Percentiles rank a stretch among this genome's conserved stretches.
phyloP scores from a whole-genome alignment of 306 rosid genomes.

The Mimosa pudica region DNA sequence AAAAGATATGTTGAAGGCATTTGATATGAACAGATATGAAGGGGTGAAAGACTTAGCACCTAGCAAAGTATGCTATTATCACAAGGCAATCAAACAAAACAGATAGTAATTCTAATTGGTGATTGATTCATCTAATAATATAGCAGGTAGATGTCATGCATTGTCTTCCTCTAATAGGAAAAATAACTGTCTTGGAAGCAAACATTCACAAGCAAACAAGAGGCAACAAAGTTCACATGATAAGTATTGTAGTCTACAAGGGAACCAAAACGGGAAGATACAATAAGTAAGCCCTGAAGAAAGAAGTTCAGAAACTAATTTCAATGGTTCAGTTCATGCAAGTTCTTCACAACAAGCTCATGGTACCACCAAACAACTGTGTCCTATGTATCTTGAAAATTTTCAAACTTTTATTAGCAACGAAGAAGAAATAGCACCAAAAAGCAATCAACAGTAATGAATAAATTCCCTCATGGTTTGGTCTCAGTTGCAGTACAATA shows the following conservation, averaged over 20 bases:
- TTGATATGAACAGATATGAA: neutral
- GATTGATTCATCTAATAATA: constrained; percentile 8
- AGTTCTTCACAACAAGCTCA: neutral
- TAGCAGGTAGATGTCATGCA: neutral
- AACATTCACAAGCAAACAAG: neutral
- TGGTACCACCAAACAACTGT: neutral
- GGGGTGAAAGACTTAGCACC: neutral
- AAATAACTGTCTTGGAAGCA: neutral
- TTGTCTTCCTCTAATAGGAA: neutral
- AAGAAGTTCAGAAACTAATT: constrained; percentile 9
- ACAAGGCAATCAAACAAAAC: neutral
- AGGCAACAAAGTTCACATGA: constrained; percentile 2
- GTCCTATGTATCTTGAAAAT: neutral
- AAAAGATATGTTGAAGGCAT: neutral
- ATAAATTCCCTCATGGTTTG: constrained; percentile 51
- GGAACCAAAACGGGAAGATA: neutral
- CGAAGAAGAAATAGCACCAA: constrained; percentile 28
- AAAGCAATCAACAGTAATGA: constrained; percentile 36
- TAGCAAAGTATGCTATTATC: neutral
- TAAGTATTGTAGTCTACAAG: too few species aligned
- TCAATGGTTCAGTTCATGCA: neutral
- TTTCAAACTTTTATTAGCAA: constrained; percentile 24
- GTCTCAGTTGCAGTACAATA: constrained; percentile 44
- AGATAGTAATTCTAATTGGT: neutral
- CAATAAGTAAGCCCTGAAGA: neutral